Evolutionary conservation across 257 asterid species (phyloP).

Genomic region (Ligustrum vulgare): DNA sequence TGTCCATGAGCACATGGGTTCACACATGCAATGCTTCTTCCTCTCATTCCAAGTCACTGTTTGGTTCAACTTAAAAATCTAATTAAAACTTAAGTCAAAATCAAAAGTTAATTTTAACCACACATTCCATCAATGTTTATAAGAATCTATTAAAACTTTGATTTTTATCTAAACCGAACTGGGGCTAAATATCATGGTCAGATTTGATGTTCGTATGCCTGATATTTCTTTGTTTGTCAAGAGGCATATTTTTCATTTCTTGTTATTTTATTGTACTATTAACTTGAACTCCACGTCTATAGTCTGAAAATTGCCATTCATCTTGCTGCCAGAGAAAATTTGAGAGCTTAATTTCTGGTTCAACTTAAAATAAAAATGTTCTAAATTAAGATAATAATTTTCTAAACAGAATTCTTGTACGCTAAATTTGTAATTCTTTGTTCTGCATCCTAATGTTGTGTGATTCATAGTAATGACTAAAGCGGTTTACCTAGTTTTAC

Average conservation of each 20-base stretch:
- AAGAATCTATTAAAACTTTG: too few relatives aligned
- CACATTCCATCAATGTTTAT: too few relatives aligned
- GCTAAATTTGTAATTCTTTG: neutral
- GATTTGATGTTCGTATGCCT: neutral
- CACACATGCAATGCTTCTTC: neutral
- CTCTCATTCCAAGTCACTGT: neutral
- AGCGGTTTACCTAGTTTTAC: neutral
- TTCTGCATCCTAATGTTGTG: neutral
- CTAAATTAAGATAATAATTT: neutral
- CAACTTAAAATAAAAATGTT: neutral
- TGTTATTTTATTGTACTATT: neutral
- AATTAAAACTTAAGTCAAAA: too few relatives aligned
- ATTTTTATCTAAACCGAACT: neutral
- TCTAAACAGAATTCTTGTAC: neutral
- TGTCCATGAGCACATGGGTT: neutral
- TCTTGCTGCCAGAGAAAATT: neutral
- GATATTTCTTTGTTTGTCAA: neutral
- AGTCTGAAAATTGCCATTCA: neutral
- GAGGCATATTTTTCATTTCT: neutral
- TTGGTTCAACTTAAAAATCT: too few relatives aligned
- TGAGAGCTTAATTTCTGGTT: neutral
- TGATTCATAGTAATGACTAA: neutral
- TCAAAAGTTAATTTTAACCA: too few relatives aligned
- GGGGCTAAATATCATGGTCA: neutral
- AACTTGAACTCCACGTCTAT: neutral